These are phyloP conservation scores for Hyaloscypha variabilis DNA, from an alignment of 495 filamentous ascomycete genomes.

Conservation along the genomic window DNA sequence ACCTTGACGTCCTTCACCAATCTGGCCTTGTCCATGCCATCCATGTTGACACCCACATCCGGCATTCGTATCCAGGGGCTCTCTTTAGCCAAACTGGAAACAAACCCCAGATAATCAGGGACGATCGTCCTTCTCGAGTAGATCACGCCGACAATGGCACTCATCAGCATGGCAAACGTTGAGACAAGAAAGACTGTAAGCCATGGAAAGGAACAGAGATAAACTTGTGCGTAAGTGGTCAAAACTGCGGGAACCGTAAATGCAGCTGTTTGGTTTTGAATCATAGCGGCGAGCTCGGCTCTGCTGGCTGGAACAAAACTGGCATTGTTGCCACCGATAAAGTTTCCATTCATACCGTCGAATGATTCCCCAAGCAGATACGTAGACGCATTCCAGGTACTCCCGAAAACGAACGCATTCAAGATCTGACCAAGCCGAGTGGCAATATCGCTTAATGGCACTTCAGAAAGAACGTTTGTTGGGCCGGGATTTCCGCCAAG, in stretches of 20 bases:
- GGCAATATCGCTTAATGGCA: constrained; percentile 17
- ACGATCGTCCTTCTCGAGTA: constrained; percentile 20
- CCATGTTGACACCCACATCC: constrained; percentile 29
- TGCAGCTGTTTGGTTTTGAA: constrained; percentile 23
- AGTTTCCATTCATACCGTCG: neutral
- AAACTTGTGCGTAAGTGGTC: constrained; percentile 12
- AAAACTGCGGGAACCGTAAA: constrained; percentile 22
- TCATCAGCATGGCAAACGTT: constrained; percentile 15
- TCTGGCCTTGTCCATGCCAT: constrained; percentile 29
- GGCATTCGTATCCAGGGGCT: constrained; percentile 26
- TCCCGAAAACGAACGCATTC: constrained; percentile 24
- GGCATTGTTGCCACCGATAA: constrained; percentile 18
- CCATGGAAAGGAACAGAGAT: constrained; percentile 19
- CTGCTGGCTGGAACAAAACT: constrained; percentile 16
- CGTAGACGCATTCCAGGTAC: constrained; percentile 20
- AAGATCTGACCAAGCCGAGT: constrained; percentile 23
- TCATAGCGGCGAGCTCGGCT: constrained; percentile 18
- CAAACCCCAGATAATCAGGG: constrained; percentile 28
- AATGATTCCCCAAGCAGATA: constrained; percentile 16
- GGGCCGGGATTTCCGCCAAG: neutral
- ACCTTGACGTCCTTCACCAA: constrained; percentile 27
- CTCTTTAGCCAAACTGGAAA: constrained; percentile 26
- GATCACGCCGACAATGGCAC: constrained; percentile 10
- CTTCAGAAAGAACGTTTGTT: neutral
- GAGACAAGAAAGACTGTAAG: constrained; percentile 19